Evolutionary conservation across 768 basidiomycete genomes (phyloP), one percentile per base, ranked within the genome.

Genomic region (Nevesoporus exiguus): DNA sequence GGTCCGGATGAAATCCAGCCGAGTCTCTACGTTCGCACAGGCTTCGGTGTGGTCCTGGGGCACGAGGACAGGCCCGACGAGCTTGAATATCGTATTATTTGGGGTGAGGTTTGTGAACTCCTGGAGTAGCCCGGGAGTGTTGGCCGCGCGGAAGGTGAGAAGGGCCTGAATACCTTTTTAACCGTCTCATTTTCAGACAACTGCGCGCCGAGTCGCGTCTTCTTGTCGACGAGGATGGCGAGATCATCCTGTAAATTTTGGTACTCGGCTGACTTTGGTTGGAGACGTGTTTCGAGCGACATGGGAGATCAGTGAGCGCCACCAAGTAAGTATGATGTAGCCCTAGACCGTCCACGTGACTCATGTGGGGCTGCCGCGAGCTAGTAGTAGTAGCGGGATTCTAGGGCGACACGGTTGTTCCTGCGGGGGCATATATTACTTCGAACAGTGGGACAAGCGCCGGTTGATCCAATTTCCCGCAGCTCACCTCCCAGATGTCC

Each of bases 181-280:
- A 98, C 96, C 45, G 85, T 75, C 70, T 97, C 91, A 71, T 94
- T 97, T 74, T 98, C 96, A 7, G 87, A 85, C 41, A 88, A 73
- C 67, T 97, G 94, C 0, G 93, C 85, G 57, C 96, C 96, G n/a
- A 98, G 79, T 50, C 83, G 80, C 62, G 96, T 92, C 41, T 89
- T 78, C 14, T 84, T 86, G 60, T 93, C 91, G 34, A 98, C 86
- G 5, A 81, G 77, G 51, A 75, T 77, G 1, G 85, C 76, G 37
- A 93, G 74, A 56, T 95, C 91, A 2, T 72, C 65, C 66, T 97
- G 93, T 8, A 94, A 64, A 63, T 88, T 90, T 64, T 93, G 88
- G 65, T 85, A 95, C 57, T 90, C 90, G 21, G 74, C 62, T 5
- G 92, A 86, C 24, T 80, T 82, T 27, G 74, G 73, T 67, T 96